Percentiles rank a stretch among this genome's conserved stretches.
These are phyloP conservation scores for Triangularia setosa DNA, from an alignment of 2,329 filamentous ascomycete genomes.

Conservation along the genomic window DNA sequence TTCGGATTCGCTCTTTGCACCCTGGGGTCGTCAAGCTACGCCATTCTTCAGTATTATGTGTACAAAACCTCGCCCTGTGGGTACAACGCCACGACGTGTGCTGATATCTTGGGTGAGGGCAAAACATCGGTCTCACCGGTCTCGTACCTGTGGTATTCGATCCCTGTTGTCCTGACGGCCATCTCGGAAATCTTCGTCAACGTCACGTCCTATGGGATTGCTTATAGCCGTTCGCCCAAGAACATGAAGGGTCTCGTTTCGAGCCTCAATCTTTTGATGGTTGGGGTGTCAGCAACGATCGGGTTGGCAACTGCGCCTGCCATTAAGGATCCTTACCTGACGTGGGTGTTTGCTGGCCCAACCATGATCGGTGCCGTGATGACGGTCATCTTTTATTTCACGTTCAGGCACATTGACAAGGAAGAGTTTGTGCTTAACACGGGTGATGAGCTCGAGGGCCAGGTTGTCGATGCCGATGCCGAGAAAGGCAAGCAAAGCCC, in stretches of 20 bases:
- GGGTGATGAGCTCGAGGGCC: constrained; percentile 12
- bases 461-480: not conserved
- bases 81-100: constrained; percentile 35
- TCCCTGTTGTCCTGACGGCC: constrained; percentile 47
- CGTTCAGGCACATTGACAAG: constrained; percentile 42
- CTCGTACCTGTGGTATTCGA: constrained; percentile 52
- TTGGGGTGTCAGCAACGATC: constrained; percentile 42
- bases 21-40: constrained; percentile 40
- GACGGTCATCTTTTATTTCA: constrained; percentile 42
- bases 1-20: constrained; percentile 48
- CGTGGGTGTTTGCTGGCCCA: constrained; percentile 45
- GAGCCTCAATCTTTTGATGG: constrained; percentile 44
- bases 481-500: not conserved
- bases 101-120: constrained; percentile 28
- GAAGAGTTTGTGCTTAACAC: constrained; percentile 42
- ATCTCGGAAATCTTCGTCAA: constrained; percentile 50
- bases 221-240: constrained; percentile 45
- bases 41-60: constrained; percentile 37
- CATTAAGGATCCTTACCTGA: constrained; percentile 44
- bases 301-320: constrained; percentile 41
- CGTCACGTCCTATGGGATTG: constrained; percentile 47
- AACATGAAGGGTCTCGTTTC: constrained; percentile 50
- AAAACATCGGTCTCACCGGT: constrained; percentile 34
- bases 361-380: constrained; percentile 42
- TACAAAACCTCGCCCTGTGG: constrained; percentile 40